Base-by-base conservation (phyloP, 2,329 filamentous ascomycete species). In the Conoideocrella luteorostrata region DNA sequence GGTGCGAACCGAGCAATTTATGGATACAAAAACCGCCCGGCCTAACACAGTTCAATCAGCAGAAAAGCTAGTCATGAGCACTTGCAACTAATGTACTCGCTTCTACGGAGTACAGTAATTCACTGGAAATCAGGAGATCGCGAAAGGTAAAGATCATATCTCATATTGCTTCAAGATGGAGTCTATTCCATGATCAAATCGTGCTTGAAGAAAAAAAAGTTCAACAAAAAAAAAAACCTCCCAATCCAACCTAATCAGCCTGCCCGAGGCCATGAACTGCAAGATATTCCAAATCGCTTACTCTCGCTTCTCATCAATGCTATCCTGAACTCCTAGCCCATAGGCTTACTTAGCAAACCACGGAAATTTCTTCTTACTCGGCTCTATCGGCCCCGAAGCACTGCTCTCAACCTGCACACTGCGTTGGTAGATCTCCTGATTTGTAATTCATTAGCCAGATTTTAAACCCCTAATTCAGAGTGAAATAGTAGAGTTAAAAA, bases 381-480 rank as follows among this genome's bases (percentile, higher is more conserved):
- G 60, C 37, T 81, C 78, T 13, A 65, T 56, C 5, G 65, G 52
- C 5, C 67, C 62, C 1, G 68, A 68, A 12, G 68, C 64, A 4
- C 58, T 63, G 38, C 71, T 77, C 59, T 84, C 80, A 15, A 83
- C 66, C 46, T 76, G 67, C 11, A 80, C 50, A 57, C 78, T 82
- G 43, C 78, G 70, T 56, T 82, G 76, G 55, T 83, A 82, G 32
- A 82, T 77, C 45, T 83, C 79, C 78, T 82, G 47, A n/a, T 32
- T 4, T 40, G 5, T 13, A 22, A 7, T 5, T 15, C 10, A 20
- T 37, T 20, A 37, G 34, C 34, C 7, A 9, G 22, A 17, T 10
- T 21, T 10, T 11, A 37, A 3, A 18, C 15, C 20, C 18, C 34
- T 11, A 10, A 15, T 9, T 11, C 30, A 6, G n/a, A 33, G 30